Evolutionary conservation across 2,329 filamentous ascomycete genomes (phyloP).

Genomic region (Macroventuria anomochaeta): DNA sequence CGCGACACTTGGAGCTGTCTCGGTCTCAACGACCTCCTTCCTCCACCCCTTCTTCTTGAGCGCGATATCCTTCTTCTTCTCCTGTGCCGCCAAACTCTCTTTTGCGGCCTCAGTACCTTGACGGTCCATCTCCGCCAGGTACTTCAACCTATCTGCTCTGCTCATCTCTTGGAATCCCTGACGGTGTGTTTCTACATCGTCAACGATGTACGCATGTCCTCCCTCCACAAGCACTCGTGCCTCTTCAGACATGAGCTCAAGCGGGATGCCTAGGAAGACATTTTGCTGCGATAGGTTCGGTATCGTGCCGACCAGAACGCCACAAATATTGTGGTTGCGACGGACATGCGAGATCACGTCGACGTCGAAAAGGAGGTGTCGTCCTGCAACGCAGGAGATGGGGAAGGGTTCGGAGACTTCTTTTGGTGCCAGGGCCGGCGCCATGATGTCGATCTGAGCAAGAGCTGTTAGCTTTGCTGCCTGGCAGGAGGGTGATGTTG

Average conservation of each 20-base stretch:
- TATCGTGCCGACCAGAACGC: conserved; percentile 83
- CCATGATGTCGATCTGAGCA: conserved; percentile 37
- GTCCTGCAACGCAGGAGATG: conserved; percentile 79
- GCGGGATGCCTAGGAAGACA: conserved; percentile 84
- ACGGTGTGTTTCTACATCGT: conserved; percentile 76
- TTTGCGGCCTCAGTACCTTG: conserved; percentile 60
- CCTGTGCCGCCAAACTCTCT: conserved; percentile 55
- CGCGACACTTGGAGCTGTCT: conserved; percentile 6
- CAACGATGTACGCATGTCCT: conserved; percentile 77
- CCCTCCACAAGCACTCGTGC: conserved; percentile 80
- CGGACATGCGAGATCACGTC: conserved; percentile 79
- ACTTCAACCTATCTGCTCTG: conserved; percentile 65
- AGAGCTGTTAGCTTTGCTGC: conserved; percentile 28
- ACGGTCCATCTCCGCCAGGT: conserved; percentile 63
- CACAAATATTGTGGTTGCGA: conserved; percentile 81
- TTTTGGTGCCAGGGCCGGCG: conserved; percentile 35
- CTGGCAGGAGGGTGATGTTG: conserved; percentile 7
- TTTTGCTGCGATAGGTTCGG: conserved; percentile 95
- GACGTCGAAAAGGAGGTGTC: conserved; percentile 89
- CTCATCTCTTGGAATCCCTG: conserved; percentile 66
- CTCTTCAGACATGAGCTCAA: conserved; percentile 92
- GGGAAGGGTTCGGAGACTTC: conserved; percentile 66
- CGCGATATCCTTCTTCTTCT: conserved; percentile 57
- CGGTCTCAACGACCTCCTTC: conserved; percentile 18
- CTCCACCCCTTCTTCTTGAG: conserved; percentile 57